Base-by-base conservation (phyloP, 1,139 yeast genomes). In the Hyphopichia wangnamkhiaoensis region DNA sequence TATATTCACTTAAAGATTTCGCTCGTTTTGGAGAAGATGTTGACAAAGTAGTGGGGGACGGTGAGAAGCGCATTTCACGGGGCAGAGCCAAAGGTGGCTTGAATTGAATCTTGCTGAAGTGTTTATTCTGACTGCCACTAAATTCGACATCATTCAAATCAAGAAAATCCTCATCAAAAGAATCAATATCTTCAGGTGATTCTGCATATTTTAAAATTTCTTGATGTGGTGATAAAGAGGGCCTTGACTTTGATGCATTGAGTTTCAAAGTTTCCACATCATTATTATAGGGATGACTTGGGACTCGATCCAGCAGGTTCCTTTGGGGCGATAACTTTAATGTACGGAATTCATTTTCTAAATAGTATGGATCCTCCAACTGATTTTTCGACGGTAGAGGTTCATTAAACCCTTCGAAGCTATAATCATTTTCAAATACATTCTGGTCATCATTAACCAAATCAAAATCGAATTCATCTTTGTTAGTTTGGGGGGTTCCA, bases 1-100 rank as follows among this genome's bases (percentile, higher is more conserved):
- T 65, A 40, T 65, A 68, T 27, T 66, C 71, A 40, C 68, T 60
- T 31, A 67, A 46, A 4, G 67, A 48, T 33, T 56, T 57, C 25
- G 34, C 31, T 31, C 38, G 24, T 35, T 54, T 57, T n/a, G 63
- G 62, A 2, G 63, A 58, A 3, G 59, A 50, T 7, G 59, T 58
- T 5, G 64, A 58, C 18, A 56, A 40, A 3, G 62, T 53, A 17
- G 56, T 59, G 12, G 49, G 44, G n/a, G 46, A 43, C 4, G 53
- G 52, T n/a, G 53, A 49, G 12, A 44, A 34, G n/a, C 36, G 39
- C 12, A 46, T 20, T 23, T 42, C 41, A 16, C 16, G 20, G 3
- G 30, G 35, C 33, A 20, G 37, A 12, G 23, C n/a, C 13, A 25
- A 7, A 2, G 31, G 37, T 5, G 25, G 37, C 8, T 25, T 17